Evolutionary conservation across 1,284 basidiomycete species (phyloP), one percentile per base, ranked within the genome.

Genomic region (Fomitopsis palustris): DNA sequence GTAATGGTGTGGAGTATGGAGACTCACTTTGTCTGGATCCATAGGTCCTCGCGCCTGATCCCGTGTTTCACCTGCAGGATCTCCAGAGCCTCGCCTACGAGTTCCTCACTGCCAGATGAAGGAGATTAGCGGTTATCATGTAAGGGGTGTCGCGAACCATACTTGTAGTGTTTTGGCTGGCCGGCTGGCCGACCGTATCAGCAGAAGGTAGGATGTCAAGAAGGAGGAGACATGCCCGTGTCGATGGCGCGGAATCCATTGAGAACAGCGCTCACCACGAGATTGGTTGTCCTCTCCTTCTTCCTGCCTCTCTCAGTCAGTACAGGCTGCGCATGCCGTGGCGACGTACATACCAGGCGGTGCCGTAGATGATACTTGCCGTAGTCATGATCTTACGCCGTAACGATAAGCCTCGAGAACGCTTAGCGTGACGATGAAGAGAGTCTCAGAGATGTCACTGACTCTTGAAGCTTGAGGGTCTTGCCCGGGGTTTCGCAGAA

Each of bases 201-300:
- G 58, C 45, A 53, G 61, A 63, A 17, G 25, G 19, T 19, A 38
- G 51, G 21, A 21, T 52, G 10, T 17, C 47, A 27, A 23, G 41
- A 33, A 8, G 38, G 19, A 42, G 31, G 29, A 43, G n/a, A 47
- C 81, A 56, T 62, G 85, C 88, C 84, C 68, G 91, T 93, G 67
- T 94, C 92, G 43, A 93, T 84, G 2, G 87, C 90, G 53, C 85
- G 77, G 70, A 93, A 93, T 2, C 92, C 92, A 61, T 84, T 80
- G 52, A 87, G 73, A 51, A 93, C 82, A 2, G 92, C 92, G 55
- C 78, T 78, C 54, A 87, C 74, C 14, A 93, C 90, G 3, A 93
- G 80, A 8, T 78, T 74, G 0, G 83, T 75, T 0, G 92, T 93
- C 16, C 79, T 74, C 55, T 88, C 86, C 69, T 87, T 86, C 76